Evolutionary conservation across 495 filamentous ascomycete species (phyloP), one percentile per base, ranked within the genome.

Genomic region (Tuber microsphaerosporum): DNA sequence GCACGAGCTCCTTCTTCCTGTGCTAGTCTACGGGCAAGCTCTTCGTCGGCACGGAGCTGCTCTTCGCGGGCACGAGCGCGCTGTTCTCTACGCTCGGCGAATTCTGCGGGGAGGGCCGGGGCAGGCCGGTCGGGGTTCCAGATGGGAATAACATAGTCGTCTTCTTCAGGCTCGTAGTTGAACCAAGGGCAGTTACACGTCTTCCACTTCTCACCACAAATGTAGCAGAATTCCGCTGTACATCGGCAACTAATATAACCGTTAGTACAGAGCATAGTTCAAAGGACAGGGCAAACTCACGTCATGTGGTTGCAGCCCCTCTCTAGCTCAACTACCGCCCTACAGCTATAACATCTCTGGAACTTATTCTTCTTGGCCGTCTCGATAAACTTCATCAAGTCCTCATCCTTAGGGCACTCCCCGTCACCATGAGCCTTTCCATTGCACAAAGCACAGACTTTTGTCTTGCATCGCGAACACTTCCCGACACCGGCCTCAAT

Each of bases 231-330:
- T 79, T 94, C 89, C 37, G 92, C 92, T 71, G 88, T 89, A 82
- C 92, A 94, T 72, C 89, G 91, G 83, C 80, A 82, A 61, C 80
- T 82, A 69, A 20, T 43, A 51, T 42, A 41, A 6, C 26, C 26
- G n/a, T 80, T 43, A 79, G 78, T 56, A 65, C 31, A 39, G 31
- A 26, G 46, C 20, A 31, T 70, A 42, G 20, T 51, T 77, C 43
- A 76, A 65, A 46, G 56, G 73, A 72, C 26, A 69, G 22, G 31
- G 7, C 48, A 70, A 65, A 84, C 89, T 83, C 90, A 95, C 69
- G 90, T 93, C 89, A 94, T 94, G 81, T 94, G 93, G 83, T 93
- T 93, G 82, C 91, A 93, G 71, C 92, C 92, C 81, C 92, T 90
- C 79, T 91, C 90, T 71, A 93, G 84, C 82, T 95, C 92, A n/a